Base-by-base conservation (phyloP, 1,139 yeast genomes). In the Debaryomyces sp. region DNA sequence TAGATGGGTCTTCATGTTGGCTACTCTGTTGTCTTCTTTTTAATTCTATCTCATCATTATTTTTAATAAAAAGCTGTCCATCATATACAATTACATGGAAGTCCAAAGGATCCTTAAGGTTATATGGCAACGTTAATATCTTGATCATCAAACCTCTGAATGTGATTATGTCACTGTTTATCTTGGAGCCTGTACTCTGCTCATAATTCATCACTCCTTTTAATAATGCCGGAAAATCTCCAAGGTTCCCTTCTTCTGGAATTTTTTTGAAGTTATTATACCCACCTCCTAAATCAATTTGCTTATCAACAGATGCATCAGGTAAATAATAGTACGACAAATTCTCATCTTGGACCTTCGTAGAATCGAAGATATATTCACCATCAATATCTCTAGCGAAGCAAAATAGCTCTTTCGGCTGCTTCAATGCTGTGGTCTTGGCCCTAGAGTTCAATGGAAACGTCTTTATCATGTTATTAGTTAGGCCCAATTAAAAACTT, bases 101-200 rank as follows among this genome's bases (percentile, higher is more conserved):
- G 52, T 82, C 83, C 15, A 91, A 67, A n/a, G 80, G 78, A 49
- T 87, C 87, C 35, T 71, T 67, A 27, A 66, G 57, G 47, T 78
- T 77, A 57, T 79, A 84, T 0, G 91, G 91, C 32, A 87, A 67
- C 3, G 83, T 71, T 66, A 90, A 69, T 22, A 90, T 62, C 54
- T 78, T 81, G 40, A 92, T 78, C 83, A 92, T 81, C 39, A 89
- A 70, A 1, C 97, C 97, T 55, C 98, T 75, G 78, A 89, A 89
- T 0, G 97, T 84, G 37, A 94, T 73, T 34, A 94, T 77, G 59
- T 90, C 90, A 2, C 81, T 83, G 27, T 77, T 78, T 2, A 80
- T 62, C 53, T 78, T 83, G 37, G 71, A 67, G 1, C 75, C 75
- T n/a, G 64, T 56, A 21, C 62, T 50, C 51, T 70, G 66, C 64